Conservation (phyloP, 2,329 filamentous ascomycete species). For the Emmonsia crescens region DNA sequence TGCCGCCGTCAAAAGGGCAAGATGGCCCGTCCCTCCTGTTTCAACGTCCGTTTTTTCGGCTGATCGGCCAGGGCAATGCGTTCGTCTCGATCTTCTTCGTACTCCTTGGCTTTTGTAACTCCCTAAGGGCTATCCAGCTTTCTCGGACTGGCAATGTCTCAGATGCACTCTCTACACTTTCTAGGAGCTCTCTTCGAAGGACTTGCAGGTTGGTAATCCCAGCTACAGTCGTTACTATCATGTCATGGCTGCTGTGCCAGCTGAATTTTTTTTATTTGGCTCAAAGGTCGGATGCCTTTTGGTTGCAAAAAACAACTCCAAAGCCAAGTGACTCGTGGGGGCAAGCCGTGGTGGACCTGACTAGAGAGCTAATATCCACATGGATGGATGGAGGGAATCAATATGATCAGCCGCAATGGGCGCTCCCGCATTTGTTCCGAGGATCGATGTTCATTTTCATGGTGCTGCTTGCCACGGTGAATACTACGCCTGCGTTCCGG, state of each 20-base stretch:
- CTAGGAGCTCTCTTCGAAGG: constrained; percentile 48
- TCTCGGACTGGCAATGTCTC: constrained; percentile 45
- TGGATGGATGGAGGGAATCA: constrained; percentile 43
- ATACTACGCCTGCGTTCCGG: constrained; percentile 40
- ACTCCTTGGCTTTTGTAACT: constrained; percentile 54
- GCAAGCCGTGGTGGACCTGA: constrained; percentile 35
- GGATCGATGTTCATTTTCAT: constrained; percentile 47
- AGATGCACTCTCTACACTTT: constrained; percentile 43
- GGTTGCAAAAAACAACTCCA: constrained; percentile 44
- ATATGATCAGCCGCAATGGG: constrained; percentile 52
- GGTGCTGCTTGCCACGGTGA: constrained; percentile 42
- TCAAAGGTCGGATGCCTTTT: constrained; percentile 48
- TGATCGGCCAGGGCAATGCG: constrained; percentile 50
- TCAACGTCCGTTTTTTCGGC: constrained; percentile 49
- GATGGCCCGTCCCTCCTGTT: constrained; percentile 40
- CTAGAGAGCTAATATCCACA: constrained; percentile 39
- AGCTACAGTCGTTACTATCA: constrained; percentile 42
- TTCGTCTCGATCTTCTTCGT: constrained; percentile 58
- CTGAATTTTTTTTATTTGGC: constrained; percentile 48
- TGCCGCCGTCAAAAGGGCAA: constrained; percentile 37
- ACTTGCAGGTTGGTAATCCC: constrained; percentile 50
- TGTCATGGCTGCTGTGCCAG: constrained; percentile 47
- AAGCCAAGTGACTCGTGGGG: constrained; percentile 30
- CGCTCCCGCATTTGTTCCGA: constrained; percentile 43
- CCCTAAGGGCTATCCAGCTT: constrained; percentile 49